Percentiles rank a stretch among this genome's conserved stretches.
These are phyloP conservation scores for Schoenoplectus triqueter DNA, from an alignment of 202 grass and related monocot genomes.

Conservation along the genomic window DNA sequence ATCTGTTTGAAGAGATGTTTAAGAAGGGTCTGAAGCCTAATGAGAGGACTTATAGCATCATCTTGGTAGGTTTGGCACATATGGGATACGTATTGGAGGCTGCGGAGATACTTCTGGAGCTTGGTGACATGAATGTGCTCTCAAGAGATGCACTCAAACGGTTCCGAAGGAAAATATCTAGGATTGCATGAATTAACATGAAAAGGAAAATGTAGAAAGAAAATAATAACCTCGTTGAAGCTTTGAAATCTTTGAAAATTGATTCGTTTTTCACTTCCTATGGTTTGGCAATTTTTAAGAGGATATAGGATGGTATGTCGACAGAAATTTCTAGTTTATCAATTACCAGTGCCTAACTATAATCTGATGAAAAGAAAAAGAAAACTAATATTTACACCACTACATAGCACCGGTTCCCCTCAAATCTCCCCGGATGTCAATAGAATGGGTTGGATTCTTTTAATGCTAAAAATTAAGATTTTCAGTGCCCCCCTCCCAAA, in stretches of 20 bases:
- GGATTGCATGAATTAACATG: slow-evolving; percentile 6
- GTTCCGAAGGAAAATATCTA: slow-evolving; percentile 22
- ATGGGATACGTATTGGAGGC: slow-evolving; percentile 41
- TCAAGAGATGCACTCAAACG: slow-evolving; percentile 35
- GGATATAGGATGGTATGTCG: too few relatives aligned
- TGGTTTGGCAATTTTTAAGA: neutral
- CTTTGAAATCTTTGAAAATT: neutral
- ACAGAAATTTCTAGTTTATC: too few relatives aligned
- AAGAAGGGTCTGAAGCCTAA: slow-evolving; percentile 40
- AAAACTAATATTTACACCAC: too few relatives aligned
- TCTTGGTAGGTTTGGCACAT: slow-evolving; percentile 48
- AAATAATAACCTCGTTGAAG: neutral
- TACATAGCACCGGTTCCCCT: too few relatives aligned
- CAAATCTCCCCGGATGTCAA: too few relatives aligned
- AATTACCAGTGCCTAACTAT: too few relatives aligned
- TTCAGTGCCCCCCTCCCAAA: too few relatives aligned
- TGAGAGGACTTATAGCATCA: slow-evolving; percentile 38
- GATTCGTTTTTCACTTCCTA: neutral
- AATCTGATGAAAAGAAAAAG: too few relatives aligned
- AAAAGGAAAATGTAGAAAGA: slow-evolving; percentile 7
- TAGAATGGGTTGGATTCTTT: too few relatives aligned
- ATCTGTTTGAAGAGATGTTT: slow-evolving; percentile 47
- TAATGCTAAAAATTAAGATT: too few relatives aligned
- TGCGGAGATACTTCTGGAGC: slow-evolving; percentile 38
- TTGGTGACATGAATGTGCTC: slow-evolving; percentile 26